Percentiles rank a stretch among this genome's conserved stretches.
phyloP scores from a whole-genome alignment of 805 yeast species.

The Lipomyces spencermartinsiae region DNA sequence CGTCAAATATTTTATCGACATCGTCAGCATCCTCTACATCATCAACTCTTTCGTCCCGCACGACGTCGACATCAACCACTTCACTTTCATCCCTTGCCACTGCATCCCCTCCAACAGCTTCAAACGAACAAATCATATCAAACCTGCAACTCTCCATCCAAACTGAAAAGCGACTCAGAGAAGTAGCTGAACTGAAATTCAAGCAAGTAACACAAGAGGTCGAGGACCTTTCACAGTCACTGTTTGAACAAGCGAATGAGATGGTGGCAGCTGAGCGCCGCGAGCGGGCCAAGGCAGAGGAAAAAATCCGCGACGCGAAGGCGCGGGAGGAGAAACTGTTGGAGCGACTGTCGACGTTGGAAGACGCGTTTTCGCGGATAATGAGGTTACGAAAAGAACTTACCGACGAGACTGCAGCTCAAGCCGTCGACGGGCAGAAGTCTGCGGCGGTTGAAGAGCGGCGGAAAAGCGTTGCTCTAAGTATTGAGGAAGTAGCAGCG shows the following conservation, averaged over 20 bases:
- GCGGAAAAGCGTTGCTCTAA: conserved; percentile 16
- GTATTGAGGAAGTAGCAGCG: conserved; percentile 23
- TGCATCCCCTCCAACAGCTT: conserved; percentile 16
- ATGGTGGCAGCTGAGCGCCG: conserved; percentile 38
- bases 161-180: conserved; percentile 36
- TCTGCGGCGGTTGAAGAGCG: neutral
- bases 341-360: conserved; percentile 22
- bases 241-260: conserved; percentile 40
- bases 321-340: conserved; percentile 25
- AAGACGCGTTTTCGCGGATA: conserved; percentile 28
- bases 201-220: conserved; percentile 34
- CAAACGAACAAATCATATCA: conserved; percentile 13
- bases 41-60: conserved; percentile 13
- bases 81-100: conserved; percentile 10
- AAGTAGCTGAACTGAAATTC: conserved; percentile 37
- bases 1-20: conserved; percentile 8
- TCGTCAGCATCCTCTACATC: conserved; percentile 16
- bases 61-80: conserved; percentile 13
- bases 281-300: conserved; percentile 33
- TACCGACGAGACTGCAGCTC: neutral
- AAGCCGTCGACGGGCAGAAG: neutral
- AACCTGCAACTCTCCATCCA: conserved; percentile 17
- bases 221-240: conserved; percentile 39
- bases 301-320: conserved; percentile 19
- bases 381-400: conserved; percentile 17